Conservation (phyloP, 768 basidiomycete species). For the Suillus cothurnatus region DNA sequence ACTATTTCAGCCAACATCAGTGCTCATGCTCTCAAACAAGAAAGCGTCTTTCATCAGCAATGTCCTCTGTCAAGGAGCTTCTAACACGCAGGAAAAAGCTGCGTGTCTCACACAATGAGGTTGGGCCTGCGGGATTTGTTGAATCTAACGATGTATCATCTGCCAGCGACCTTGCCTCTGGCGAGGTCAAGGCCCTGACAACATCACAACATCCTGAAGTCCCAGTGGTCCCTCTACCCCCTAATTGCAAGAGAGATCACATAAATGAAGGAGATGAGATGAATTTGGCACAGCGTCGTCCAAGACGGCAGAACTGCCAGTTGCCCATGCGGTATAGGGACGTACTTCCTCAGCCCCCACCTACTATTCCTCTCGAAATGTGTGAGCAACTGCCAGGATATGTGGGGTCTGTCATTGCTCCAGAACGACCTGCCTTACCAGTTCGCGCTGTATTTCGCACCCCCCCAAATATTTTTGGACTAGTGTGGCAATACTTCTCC, state of each 20-base stretch:
- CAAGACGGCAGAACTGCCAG: neutral
- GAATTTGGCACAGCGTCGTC: neutral
- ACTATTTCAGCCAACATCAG: too few species aligned
- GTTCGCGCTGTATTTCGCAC: neutral
- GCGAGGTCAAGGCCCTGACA: neutral
- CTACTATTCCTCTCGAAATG: neutral
- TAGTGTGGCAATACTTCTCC: neutral
- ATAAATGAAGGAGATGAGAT: neutral
- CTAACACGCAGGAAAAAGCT: too few species aligned
- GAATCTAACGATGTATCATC: neutral
- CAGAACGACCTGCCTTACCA: neutral
- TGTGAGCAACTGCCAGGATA: neutral
- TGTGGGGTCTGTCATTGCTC: neutral
- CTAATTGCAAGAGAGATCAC: too few species aligned
- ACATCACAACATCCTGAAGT: neutral
- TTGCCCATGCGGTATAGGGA: conserved; percentile 8
- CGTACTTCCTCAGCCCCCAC: conserved; percentile 7
- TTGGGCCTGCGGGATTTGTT: neutral
- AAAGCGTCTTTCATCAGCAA: too few species aligned
- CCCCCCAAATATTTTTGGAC: neutral
- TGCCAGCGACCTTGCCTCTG: neutral
- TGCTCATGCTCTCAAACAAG: too few species aligned
- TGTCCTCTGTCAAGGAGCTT: too few species aligned
- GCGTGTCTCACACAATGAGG: too few species aligned
- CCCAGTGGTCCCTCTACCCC: neutral